Percentiles rank a stretch among this genome's conserved stretches.
These are phyloP conservation scores for Diaporthe citrichinensis DNA, from an alignment of 2,329 filamentous ascomycete genomes.

Conservation along the genomic window DNA sequence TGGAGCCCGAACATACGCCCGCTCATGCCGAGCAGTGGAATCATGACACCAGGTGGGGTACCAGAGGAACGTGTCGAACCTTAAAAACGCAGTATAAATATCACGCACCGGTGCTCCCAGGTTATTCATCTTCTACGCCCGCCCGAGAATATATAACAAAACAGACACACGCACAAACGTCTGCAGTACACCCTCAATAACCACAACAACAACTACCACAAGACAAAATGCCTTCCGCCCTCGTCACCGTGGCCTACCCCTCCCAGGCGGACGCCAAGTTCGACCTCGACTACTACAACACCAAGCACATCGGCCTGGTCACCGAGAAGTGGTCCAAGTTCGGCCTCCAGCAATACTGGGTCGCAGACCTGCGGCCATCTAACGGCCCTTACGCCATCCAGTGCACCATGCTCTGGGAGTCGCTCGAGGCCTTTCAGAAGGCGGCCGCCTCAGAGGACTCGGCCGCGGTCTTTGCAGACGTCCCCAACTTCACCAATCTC, in stretches of 20 bases:
- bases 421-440: slow-evolving; percentile 46
- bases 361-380: slow-evolving; percentile 46
- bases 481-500: slow-evolving; percentile 51
- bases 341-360: slow-evolving; percentile 55
- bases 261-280: slow-evolving; percentile 56
- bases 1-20: slow-evolving; percentile 5
- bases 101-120: not conserved
- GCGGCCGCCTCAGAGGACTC: slow-evolving; percentile 34
- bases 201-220: not conserved
- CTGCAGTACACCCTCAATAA: not conserved
- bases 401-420: slow-evolving; percentile 51
- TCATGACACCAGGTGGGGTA: slow-evolving; percentile 18
- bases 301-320: slow-evolving; percentile 61
- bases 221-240: slow-evolving; percentile 36
- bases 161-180: too few species aligned
- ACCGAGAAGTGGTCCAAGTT: slow-evolving; percentile 53
- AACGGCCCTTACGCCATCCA: slow-evolving; percentile 46
- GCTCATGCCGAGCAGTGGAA: not conserved
- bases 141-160: not conserved
- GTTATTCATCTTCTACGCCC: too few species aligned
- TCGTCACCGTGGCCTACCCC: slow-evolving; percentile 56
- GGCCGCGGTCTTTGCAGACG: slow-evolving; percentile 48
- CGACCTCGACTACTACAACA: slow-evolving; percentile 64
- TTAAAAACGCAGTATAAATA: slow-evolving; percentile 13
- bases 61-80: not conserved